Evolutionary conservation across 331 rosid genomes (phyloP).

Genomic region (Quercus lobata): DNA sequence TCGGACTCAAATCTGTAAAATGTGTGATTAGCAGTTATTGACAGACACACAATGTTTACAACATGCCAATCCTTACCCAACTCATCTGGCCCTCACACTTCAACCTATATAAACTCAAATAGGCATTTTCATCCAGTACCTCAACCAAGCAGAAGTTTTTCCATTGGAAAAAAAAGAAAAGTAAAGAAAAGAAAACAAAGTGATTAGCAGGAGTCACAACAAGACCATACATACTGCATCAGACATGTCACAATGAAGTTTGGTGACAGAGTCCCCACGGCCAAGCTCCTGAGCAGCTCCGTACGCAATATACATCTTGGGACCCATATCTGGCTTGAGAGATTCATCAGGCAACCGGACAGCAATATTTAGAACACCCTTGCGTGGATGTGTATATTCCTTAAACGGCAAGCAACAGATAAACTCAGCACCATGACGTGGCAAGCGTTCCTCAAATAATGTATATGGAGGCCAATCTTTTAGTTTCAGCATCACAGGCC

Average conservation of each 20-base stretch:
- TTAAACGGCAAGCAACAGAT: conserved; percentile 39
- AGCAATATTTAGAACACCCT: conserved; percentile 36
- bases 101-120: background rate
- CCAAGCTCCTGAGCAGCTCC: conserved; percentile 58
- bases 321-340: conserved; percentile 88
- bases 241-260: conserved; percentile 59
- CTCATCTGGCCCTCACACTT: background rate
- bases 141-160: background rate
- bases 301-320: conserved; percentile 89
- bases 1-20: too few species aligned
- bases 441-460: conserved; percentile 43
- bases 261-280: conserved; percentile 56
- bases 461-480: conserved; percentile 54
- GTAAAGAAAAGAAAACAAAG: background rate
- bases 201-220: background rate
- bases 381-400: conserved; percentile 42
- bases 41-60: too few species aligned
- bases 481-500: conserved; percentile 51
- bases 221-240: conserved; percentile 33
- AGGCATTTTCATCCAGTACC: background rate
- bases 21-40: too few species aligned
- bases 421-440: conserved; percentile 48
- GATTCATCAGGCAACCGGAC: conserved; percentile 20
- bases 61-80: background rate
- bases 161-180: background rate